Percentiles rank a stretch among this genome's conserved stretches.
Evolutionary conservation across 129 eudicot genomes (phyloP).

Genomic region (Tanacetum coccineum): DNA sequence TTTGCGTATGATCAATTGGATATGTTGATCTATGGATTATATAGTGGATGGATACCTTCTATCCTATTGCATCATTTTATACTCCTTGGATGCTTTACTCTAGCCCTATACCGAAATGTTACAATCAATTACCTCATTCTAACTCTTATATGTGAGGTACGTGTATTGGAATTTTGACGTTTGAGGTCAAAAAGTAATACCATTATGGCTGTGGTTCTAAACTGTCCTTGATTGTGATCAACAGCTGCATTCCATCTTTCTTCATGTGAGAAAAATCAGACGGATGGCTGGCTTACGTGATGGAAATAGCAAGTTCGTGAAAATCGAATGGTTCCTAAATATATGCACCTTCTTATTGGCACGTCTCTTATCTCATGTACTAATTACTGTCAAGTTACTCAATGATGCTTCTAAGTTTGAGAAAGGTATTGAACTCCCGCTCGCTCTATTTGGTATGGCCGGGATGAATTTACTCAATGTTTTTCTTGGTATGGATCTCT

Average conservation of each 20-base stretch:
- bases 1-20: constrained; percentile 96
- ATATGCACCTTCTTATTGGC: constrained; percentile 57
- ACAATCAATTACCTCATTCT: constrained; percentile 96
- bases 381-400: constrained; percentile 67
- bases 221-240: constrained; percentile 12
- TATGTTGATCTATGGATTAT: constrained; percentile 68
- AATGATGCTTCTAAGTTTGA: constrained; percentile 80
- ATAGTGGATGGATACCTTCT: constrained; percentile 77
- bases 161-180: constrained; percentile 4
- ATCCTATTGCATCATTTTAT: constrained; percentile 77
- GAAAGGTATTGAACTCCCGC: constrained; percentile 83
- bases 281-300: constrained; percentile 89
- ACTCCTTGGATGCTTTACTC: constrained; percentile 92
- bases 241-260: constrained; percentile 87
- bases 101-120: constrained; percentile 79
- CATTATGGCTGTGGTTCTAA: constrained; percentile 9
- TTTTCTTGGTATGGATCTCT: constrained; percentile 72
- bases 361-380: constrained; percentile 56
- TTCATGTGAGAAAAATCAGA: constrained; percentile 77
- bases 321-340: constrained; percentile 81
- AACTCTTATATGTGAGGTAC: constrained; percentile 92
- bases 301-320: constrained; percentile 55
- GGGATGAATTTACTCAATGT: constrained; percentile 80
- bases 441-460: constrained; percentile 78
- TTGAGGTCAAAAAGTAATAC: neutral